Evolutionary conservation across 768 basidiomycete species (phyloP).

Genomic region (Dacryopinax spathularia): DNA sequence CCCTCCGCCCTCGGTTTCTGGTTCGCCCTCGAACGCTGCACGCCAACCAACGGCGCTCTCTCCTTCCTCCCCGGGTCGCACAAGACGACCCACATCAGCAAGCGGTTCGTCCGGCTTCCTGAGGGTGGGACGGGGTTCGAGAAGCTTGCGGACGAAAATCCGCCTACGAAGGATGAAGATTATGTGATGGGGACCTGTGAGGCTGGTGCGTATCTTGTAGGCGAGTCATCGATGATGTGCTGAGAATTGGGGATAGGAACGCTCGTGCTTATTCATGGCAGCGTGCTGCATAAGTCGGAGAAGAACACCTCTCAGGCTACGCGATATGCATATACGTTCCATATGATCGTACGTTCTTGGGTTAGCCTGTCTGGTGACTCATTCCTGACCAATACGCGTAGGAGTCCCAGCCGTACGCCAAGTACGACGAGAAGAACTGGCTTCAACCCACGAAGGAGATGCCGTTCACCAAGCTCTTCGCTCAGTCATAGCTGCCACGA

Average conservation of each 20-base stretch:
- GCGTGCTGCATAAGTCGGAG: constrained; percentile 83
- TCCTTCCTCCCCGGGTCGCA: constrained; percentile 89
- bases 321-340: constrained; percentile 85
- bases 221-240: neutral
- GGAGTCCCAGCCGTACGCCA: constrained; percentile 47
- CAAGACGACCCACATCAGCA: constrained; percentile 51
- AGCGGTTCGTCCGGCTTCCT: constrained; percentile 71
- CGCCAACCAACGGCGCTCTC: constrained; percentile 64
- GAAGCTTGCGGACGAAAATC: constrained; percentile 31
- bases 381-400: constrained; percentile 14
- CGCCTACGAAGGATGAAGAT: constrained; percentile 17
- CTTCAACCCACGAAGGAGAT: constrained; percentile 71
- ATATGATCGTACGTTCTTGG: constrained; percentile 47
- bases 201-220: constrained; percentile 37
- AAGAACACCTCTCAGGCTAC: constrained; percentile 67
- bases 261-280: constrained; percentile 85
- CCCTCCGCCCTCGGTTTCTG: constrained; percentile 89
- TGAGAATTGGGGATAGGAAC: constrained; percentile 41
- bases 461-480: constrained; percentile 47
- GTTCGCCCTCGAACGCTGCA: constrained; percentile 84
- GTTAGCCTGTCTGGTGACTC: neutral
- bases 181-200: constrained; percentile 59
- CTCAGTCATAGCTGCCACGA: neutral
- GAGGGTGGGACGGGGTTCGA: constrained; percentile 78
- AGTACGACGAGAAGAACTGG: constrained; percentile 89